Evolutionary conservation across 2,329 filamentous ascomycete genomes (phyloP).

Genomic region (Trichoderma lentiforme): DNA sequence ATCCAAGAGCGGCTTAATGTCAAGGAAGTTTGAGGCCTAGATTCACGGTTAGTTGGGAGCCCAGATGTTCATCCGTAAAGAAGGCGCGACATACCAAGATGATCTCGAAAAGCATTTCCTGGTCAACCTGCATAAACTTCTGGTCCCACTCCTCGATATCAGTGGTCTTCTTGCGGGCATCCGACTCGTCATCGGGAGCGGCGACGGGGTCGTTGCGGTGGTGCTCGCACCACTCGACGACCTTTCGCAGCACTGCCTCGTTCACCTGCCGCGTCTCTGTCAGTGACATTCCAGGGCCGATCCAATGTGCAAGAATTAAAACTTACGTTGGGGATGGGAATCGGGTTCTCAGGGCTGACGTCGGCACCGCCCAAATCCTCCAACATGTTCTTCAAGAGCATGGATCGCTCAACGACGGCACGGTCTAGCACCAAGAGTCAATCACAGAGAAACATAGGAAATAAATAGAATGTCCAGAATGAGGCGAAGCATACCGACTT

Average conservation of each 20-base stretch:
- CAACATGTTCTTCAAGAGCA: slow-evolving; percentile 97
- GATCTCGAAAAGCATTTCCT: slow-evolving; percentile 99
- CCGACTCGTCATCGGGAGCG: slow-evolving; percentile 81
- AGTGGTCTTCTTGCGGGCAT: slow-evolving; percentile 95
- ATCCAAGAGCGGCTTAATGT: slow-evolving; percentile 96
- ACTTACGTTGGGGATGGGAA: slow-evolving; percentile 81
- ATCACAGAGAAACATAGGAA: neutral
- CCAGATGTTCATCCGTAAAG: neutral
- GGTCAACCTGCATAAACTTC: slow-evolving; percentile 99
- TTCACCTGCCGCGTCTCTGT: slow-evolving; percentile 60
- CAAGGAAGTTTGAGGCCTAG: slow-evolving; percentile 94
- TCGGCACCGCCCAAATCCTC: slow-evolving; percentile 77
- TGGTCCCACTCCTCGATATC: slow-evolving; percentile 99
- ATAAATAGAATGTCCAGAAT: neutral
- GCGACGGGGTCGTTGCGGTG: slow-evolving; percentile 86
- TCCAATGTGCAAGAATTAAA: neutral
- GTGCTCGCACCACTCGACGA: slow-evolving; percentile 96
- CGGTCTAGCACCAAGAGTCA: slow-evolving; percentile 58
- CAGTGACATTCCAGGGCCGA: slow-evolving; percentile 17
- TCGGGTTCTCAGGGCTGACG: slow-evolving; percentile 58
- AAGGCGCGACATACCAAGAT: slow-evolving; percentile 69
- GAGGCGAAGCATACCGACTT: slow-evolving; percentile 41
- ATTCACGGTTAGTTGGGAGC: slow-evolving; percentile 23
- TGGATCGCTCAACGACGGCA: slow-evolving; percentile 81
- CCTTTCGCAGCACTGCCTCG: slow-evolving; percentile 89